Base-by-base conservation (phyloP, 257 asterid species). In the Avicennia marina region DNA sequence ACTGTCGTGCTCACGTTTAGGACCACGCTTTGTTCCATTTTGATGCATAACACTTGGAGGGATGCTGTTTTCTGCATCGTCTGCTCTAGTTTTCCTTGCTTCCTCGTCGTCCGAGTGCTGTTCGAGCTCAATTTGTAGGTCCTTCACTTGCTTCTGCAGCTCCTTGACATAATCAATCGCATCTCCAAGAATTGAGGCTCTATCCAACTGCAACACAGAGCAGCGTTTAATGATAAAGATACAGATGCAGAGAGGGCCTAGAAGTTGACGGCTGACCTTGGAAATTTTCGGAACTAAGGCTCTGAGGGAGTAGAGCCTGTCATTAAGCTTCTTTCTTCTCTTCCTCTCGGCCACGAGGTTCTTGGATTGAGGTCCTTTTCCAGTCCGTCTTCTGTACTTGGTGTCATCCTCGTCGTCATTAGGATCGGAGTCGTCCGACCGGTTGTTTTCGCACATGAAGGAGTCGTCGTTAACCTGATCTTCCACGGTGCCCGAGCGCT, bases 171-270 rank as follows among this genome's bases (percentile, higher is more conserved):
- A 89, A 26, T 89, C 91, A 17, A 86, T 86, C 2, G 95, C 97
- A 53, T 86, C 97, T 64, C 94, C 95, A 9, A 89, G 94, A 15
- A 89, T 89, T 6, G 95, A 78, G 53, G 97, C 97, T 74, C 94
- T 86, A 38, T 89, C 97, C 75, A 89, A 63, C 95, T 89, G 50
- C 68, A 64, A 12, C 15, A 18, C 2, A 39, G 16, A 34, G 21
- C 0, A 4, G 45, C 16, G 2, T 36, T 11, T 36, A 12, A 36
- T 7, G 13, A 12, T 6, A 36, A 40, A n/a, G n/a, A n/a, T n/a
- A n/a, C n/a, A n/a, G n/a, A n/a, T n/a, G n/a, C n/a, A n/a, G n/a
- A n/a, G n/a, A n/a, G n/a, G n/a, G n/a, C n/a, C n/a, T 19, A n/a
- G 17, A 15, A 12, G 20, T 44, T 24, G 11, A 53, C 10, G 18